Percentiles rank a stretch among this genome's conserved stretches.
Conservation (phyloP, 148 eudicot species). For the Amaranthus cruentus region DNA sequence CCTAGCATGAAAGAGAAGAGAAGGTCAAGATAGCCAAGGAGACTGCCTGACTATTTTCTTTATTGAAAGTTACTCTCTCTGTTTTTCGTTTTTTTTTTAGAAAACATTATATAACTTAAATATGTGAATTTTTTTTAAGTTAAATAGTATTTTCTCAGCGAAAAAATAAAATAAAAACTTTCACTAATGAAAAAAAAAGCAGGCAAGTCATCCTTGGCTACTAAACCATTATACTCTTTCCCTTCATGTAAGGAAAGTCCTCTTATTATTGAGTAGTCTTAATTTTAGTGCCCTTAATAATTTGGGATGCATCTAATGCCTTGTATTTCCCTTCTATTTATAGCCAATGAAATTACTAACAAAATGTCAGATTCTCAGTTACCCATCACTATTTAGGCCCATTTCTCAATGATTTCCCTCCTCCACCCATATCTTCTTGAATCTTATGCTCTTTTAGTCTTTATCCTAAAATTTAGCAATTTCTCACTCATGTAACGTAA, state of each 20-base stretch:
- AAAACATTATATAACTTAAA: too few relatives aligned
- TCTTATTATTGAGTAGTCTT: neutral
- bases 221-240: conserved; percentile 28
- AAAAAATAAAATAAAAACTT: neutral
- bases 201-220: conserved; percentile 53
- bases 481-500: neutral
- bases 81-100: too few relatives aligned
- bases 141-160: neutral
- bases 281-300: neutral
- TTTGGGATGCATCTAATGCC: neutral
- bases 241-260: conserved; percentile 32
- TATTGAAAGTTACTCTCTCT: neutral
- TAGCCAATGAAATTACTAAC: conserved; percentile 1
- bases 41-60: conserved; percentile 28
- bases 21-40: conserved; percentile 38
- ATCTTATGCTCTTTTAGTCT: conserved; percentile 8
- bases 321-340: neutral
- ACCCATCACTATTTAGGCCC: conserved; percentile 14
- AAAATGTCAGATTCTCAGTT: conserved; percentile 17
- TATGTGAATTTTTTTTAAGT: neutral
- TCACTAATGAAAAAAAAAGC: neutral
- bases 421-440: conserved; percentile 9
- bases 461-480: conserved; percentile 2
- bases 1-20: conserved; percentile 36
- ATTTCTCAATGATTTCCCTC: conserved; percentile 16